A percentile compares a stretch with the other conserved stretches of the same genome.
Evolutionary conservation across 1,284 basidiomycete genomes (phyloP).

Genomic region (Cutaneotrichosporon dermatis): DNA sequence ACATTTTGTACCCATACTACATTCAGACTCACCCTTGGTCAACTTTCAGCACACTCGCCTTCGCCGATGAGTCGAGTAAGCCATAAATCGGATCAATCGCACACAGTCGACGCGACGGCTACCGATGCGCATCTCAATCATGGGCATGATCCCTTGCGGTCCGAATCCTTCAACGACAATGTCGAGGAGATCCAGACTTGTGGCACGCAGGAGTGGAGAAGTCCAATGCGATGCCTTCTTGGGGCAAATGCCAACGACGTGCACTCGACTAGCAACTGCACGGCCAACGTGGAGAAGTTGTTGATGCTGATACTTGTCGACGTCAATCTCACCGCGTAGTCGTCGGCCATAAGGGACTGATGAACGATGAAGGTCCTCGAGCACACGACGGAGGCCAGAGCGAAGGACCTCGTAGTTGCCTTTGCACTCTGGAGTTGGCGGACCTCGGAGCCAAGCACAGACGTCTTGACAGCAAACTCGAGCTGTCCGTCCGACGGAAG

Average conservation of each 20-base stretch:
- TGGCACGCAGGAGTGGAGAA: constrained; percentile 20
- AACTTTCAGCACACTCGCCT: constrained; percentile 18
- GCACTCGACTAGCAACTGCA: constrained; percentile 21
- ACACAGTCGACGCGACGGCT: constrained; percentile 21
- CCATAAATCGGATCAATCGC: constrained; percentile 19
- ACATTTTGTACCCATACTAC: too few species aligned
- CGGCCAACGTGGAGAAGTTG: constrained; percentile 19
- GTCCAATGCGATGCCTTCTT: constrained; percentile 16
- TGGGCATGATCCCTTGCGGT: constrained; percentile 25
- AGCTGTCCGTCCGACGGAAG: constrained; percentile 23
- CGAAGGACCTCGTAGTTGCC: constrained; percentile 20
- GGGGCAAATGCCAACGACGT: constrained; percentile 20
- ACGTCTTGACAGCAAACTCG: constrained; percentile 24
- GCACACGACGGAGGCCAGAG: constrained; percentile 17
- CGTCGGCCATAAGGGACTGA: constrained; percentile 6
- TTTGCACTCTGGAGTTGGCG: constrained; percentile 20
- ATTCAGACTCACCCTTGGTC: constrained; percentile 13
- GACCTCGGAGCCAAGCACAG: constrained; percentile 14
- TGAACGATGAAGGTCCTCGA: constrained; percentile 23
- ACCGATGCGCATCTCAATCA: constrained; percentile 28
- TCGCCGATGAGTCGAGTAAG: constrained; percentile 20
- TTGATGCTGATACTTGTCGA: constrained; percentile 23
- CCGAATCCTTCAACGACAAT: constrained; percentile 23
- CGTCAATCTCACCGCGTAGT: constrained; percentile 13
- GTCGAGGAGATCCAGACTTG: constrained; percentile 19